Conservation (phyloP, 495 filamentous ascomycete species). For the Hypoxylon trugodes region DNA sequence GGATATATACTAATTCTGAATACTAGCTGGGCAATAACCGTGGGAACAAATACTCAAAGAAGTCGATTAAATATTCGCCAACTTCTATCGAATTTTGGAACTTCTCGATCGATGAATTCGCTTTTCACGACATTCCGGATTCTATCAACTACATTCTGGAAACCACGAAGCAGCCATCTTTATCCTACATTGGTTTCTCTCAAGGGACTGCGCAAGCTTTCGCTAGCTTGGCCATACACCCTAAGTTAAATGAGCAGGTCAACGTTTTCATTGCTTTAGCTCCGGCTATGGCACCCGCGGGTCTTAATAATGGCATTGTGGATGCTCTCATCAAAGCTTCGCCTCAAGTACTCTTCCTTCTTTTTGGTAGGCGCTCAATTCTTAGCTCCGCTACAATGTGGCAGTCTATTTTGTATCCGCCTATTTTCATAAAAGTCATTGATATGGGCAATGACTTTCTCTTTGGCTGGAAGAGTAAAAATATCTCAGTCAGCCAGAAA, state of each 20-base stretch:
- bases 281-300: constrained; percentile 93
- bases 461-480: constrained; percentile 88
- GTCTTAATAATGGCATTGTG: constrained; percentile 86
- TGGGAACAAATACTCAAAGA: constrained; percentile 99
- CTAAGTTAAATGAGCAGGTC: constrained; percentile 88
- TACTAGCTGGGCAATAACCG: constrained; percentile 89
- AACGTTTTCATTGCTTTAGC: constrained; percentile 98
- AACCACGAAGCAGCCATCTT: constrained; percentile 80
- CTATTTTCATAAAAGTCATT: constrained; percentile 89
- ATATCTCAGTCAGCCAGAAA: constrained; percentile 89
- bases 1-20: constrained; percentile 8
- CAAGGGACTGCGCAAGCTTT: constrained; percentile 98
- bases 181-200: constrained; percentile 96
- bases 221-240: constrained; percentile 92
- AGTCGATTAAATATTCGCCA: constrained; percentile 77
- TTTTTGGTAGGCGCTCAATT: constrained; percentile 94
- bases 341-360: constrained; percentile 88
- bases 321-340: constrained; percentile 94
- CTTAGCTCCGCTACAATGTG: constrained; percentile 95
- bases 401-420: constrained; percentile 94
- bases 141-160: constrained; percentile 90
- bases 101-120: constrained; percentile 98
- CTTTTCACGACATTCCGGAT: constrained; percentile 96
- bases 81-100: constrained; percentile 87
- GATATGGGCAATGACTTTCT: constrained; percentile 82